Evolutionary conservation across 1,284 basidiomycete genomes (phyloP), one percentile per base, ranked within the genome.

Genomic region (Pascua sp.): DNA sequence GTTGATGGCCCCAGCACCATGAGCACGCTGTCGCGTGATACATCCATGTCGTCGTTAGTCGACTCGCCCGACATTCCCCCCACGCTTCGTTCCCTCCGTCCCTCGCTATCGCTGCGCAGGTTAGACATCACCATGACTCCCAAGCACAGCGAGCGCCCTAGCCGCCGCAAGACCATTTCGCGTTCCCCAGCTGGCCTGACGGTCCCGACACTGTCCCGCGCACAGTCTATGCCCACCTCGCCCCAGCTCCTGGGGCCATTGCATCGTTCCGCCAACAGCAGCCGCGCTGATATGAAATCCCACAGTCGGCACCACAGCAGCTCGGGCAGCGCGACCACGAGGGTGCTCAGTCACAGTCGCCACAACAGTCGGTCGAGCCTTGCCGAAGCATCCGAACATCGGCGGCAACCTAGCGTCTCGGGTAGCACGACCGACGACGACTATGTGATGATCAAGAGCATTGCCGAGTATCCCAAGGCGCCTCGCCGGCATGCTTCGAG

Each of bases 31-130:
- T 53, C 59, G 11, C 59, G 55, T 48, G 56, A 54, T 45, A 49
- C 48, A 11, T 60, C 59, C 15, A 56, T 53, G 36, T 53, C 55
- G 5, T 60, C 59, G 4, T 11, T 60, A 3, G 47, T 15, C 24
- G 58, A 60, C 8, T 17, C n/a, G 42, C 42, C n/a, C 42, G 13
- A 16, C n/a, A 15, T 15, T 16, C 32, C n/a, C 12, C 12, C 17
- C 42, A 42, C 13, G 15, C 41, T 41, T 15, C 49, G 49, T 11
- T 51, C 49, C n/a, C 49, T 42, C 8, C 42, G 36, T 24, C n/a
- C 49, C 4, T 17, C 41, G 12, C 42, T 51, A 11, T 9, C 9
- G 13, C 15, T 12, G 18, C 40, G 51, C 32, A 44, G 47, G 4
- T 46, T 56, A 13, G 55, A 56, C 39, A 51, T 56, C 42, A 18